Evolutionary conservation across 345 rosid genomes (phyloP).

Genomic region (Aurinia saxatilis): DNA sequence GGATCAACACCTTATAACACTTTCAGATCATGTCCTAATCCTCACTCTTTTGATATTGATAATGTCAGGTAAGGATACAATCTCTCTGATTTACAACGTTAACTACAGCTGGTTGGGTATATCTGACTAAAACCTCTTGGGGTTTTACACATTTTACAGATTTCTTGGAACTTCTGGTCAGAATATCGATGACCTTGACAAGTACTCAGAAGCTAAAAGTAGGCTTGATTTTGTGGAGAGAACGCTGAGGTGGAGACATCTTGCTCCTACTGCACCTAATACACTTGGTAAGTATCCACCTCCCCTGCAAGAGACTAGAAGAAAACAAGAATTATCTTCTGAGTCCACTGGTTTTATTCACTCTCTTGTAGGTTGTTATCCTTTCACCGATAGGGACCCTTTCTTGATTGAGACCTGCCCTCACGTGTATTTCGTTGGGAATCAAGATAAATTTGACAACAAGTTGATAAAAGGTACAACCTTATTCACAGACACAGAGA

Average conservation of each 20-base stretch:
- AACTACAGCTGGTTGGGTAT: background rate
- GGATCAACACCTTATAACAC: slow-evolving; percentile 82
- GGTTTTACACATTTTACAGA: slow-evolving; percentile 33
- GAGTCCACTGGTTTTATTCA: background rate
- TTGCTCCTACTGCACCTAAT: slow-evolving; percentile 96
- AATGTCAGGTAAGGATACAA: slow-evolving; percentile 42
- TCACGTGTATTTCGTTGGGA: slow-evolving; percentile 86
- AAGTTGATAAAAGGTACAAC: slow-evolving; percentile 53
- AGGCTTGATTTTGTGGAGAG: slow-evolving; percentile 85
- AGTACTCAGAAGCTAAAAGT: slow-evolving; percentile 80
- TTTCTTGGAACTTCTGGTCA: slow-evolving; percentile 99
- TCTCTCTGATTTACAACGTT: background rate
- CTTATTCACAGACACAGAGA: background rate
- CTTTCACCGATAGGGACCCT: slow-evolving; percentile 91
- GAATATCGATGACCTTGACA: slow-evolving; percentile 82
- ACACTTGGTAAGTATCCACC: slow-evolving; percentile 56
- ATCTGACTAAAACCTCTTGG: background rate
- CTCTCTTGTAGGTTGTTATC: slow-evolving; percentile 72
- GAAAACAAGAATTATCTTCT: background rate
- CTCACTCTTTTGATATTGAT: slow-evolving; percentile 93
- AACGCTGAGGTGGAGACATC: slow-evolving; percentile 92
- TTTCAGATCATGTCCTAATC: slow-evolving; percentile 85
- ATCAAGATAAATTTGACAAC: slow-evolving; percentile 67
- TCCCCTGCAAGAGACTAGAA: background rate
- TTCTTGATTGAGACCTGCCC: slow-evolving; percentile 89